These are phyloP conservation scores for Mortierella sp. DNA, from an alignment of 371 early-diverging fungal species.

Conservation along the genomic window DNA sequence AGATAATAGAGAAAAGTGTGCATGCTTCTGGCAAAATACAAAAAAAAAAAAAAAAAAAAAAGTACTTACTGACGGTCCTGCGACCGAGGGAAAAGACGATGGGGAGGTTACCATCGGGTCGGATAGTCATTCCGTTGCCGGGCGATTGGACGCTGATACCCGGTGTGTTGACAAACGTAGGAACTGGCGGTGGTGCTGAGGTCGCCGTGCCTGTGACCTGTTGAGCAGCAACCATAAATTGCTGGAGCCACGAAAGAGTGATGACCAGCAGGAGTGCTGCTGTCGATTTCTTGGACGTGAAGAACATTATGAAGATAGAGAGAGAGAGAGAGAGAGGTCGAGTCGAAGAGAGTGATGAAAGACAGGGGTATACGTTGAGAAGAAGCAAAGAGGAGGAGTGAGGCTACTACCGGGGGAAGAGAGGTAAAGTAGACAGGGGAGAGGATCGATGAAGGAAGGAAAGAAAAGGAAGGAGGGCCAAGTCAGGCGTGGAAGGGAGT, in stretches of 20 bases:
- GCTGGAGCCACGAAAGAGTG: background rate
- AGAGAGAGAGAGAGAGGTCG: background rate
- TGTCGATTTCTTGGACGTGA: background rate
- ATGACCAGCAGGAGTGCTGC: background rate
- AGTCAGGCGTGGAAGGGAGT: constrained; percentile 10
- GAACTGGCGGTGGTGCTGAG: background rate
- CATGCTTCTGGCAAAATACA: background rate
- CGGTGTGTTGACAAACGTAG: constrained; percentile 13
- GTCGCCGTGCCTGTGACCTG: background rate
- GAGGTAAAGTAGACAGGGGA: background rate
- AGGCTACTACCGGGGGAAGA: background rate
- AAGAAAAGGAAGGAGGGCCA: background rate
- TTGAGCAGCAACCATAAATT: background rate
- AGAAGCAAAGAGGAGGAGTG: background rate
- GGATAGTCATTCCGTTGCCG: constrained; percentile 1
- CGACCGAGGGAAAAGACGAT: background rate
- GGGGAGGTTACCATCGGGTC: background rate
- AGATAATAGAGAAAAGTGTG: no score
- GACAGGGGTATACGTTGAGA: background rate
- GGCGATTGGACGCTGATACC: constrained; percentile 1
- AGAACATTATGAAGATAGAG: background rate
- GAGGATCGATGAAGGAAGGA: background rate
- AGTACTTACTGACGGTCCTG: background rate
- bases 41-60: background rate
- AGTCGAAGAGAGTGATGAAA: no score